Base-by-base conservation (phyloP, 1,284 basidiomycete species). In the Ganoderma meredithae region DNA sequence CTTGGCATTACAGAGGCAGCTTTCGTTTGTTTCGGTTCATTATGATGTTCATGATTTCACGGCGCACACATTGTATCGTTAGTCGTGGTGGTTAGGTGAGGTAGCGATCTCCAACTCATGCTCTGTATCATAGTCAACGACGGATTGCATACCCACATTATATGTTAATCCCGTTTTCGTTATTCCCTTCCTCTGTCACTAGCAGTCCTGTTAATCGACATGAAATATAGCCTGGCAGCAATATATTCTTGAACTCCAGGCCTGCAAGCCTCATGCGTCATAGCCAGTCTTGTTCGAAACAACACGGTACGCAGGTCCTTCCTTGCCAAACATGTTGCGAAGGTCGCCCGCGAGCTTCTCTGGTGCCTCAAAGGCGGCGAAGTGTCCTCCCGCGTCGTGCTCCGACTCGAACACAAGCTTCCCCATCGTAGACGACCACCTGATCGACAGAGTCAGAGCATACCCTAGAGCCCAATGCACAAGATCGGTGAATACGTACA, bases 391-490 rank as follows among this genome's bases (percentile, higher is more conserved):
- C 4, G 43, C 12, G 7, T 65, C 66, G 55, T 79, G 77, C 43
- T 68, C 63, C 2, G 69, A 53, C 59, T 70, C 69, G 64, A 73
- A 76, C 55, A 78, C 77, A 40, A 77, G 60, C 10, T 76, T 76
- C 77, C 82, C 66, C 17, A 66, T 31, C 1, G 71, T 59, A 1
- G 58, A 60, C 1, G 71, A 44, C 67, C 72, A 67, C 27, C 74
- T 64, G 44, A 0, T 27, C 7, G 12, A 17, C 15, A 36, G 4
- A 62, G 41, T 39, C 6, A 47, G 44, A 13, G n/a, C 8, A 75
- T 83, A 61, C 53, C 86, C 86, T 77, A 74, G 64, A 72, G 3
- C 77, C 0, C 86, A 86, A 0, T 78, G 55, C 33, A 40, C 15
- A 12, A 60, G 17, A 27, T 2, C 3, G 25, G 33, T 4, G 17